Percentiles rank a stretch among this genome's conserved stretches.
Evolutionary conservation across 2,329 filamentous ascomycete genomes (phyloP).

Genomic region (Calycina herbarum): DNA sequence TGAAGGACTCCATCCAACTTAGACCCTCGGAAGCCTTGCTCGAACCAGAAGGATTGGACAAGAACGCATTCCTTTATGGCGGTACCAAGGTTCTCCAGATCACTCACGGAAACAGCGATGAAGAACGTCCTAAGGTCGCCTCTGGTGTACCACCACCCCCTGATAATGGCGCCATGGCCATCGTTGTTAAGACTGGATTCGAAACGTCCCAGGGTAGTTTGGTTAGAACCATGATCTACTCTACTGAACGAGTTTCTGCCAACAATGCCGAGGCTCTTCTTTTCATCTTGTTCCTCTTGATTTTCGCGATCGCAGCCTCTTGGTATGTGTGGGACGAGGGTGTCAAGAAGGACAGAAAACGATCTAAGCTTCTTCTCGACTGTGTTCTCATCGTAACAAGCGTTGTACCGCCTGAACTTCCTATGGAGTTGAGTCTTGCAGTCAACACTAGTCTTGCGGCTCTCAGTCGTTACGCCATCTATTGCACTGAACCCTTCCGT

Average conservation of each 20-base stretch:
- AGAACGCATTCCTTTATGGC: conserved; percentile 94
- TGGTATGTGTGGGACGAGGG: conserved; percentile 99
- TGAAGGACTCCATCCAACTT: conserved; percentile 94
- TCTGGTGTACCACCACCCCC: conserved; percentile 83
- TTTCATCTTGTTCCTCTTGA: conserved; percentile 93
- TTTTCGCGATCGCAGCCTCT: conserved; percentile 95
- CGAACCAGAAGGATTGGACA: conserved; percentile 89
- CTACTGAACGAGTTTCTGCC: conserved; percentile 96
- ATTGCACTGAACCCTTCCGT: conserved; percentile 97
- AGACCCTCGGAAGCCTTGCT: conserved; percentile 78
- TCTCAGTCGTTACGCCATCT: conserved; percentile 92
- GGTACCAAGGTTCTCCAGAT: conserved; percentile 97
- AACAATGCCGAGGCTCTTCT: conserved; percentile 96
- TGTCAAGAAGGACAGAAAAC: conserved; percentile 89
- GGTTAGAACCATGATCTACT: conserved; percentile 99
- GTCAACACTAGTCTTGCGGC: conserved; percentile 97
- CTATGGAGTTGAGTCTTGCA: conserved; percentile 95
- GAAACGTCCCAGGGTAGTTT: conserved; percentile 98
- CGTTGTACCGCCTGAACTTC: conserved; percentile 95
- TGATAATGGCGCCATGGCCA: conserved; percentile 88
- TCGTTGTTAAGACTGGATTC: conserved; percentile 96
- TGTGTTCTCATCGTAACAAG: conserved; percentile 97
- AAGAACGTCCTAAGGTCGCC: conserved; percentile 68
- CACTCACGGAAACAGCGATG: conserved; percentile 78
- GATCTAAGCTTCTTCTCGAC: conserved; percentile 94